phyloP scores from a whole-genome alignment of 805 yeast species.

The Candida tallmaniae region DNA sequence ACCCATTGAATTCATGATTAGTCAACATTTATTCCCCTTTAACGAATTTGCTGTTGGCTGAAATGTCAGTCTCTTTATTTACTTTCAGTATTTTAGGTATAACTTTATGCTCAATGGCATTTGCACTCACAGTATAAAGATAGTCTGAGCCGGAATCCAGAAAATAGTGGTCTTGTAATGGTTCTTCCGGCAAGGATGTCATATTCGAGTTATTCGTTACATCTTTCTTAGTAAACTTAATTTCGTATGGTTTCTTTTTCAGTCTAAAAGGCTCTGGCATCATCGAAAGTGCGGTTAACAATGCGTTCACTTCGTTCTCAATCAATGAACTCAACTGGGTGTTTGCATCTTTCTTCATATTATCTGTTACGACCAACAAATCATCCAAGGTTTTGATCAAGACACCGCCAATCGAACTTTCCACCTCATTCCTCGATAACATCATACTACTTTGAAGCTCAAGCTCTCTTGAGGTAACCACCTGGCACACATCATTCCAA shows the following conservation, averaged over 20 bases:
- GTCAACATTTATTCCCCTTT: constrained; percentile 7
- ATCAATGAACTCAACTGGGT: constrained; percentile 9
- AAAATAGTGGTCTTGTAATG: no score
- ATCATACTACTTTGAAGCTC: constrained; percentile 14
- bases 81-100: neutral
- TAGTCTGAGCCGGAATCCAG: constrained; percentile 6
- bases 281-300: constrained; percentile 11
- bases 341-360: constrained; percentile 1
- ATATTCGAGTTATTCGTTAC: no score
- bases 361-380: neutral
- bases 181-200: neutral
- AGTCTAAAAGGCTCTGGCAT: constrained; percentile 3
- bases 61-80: neutral
- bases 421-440: constrained; percentile 5
- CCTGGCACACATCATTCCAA: constrained; percentile 24
- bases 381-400: constrained; percentile 7
- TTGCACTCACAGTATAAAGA: constrained; percentile 10
- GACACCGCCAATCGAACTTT: constrained; percentile 3
- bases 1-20: no score
- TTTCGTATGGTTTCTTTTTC: constrained; percentile 2
- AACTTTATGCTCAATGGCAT: constrained; percentile 13
- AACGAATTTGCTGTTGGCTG: constrained; percentile 4
- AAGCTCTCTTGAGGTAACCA: constrained; percentile 23
- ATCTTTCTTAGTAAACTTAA: no score
- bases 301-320: constrained; percentile 20